Conservation (phyloP, 768 basidiomycete genomes). For the Hygrocybe punicea region DNA sequence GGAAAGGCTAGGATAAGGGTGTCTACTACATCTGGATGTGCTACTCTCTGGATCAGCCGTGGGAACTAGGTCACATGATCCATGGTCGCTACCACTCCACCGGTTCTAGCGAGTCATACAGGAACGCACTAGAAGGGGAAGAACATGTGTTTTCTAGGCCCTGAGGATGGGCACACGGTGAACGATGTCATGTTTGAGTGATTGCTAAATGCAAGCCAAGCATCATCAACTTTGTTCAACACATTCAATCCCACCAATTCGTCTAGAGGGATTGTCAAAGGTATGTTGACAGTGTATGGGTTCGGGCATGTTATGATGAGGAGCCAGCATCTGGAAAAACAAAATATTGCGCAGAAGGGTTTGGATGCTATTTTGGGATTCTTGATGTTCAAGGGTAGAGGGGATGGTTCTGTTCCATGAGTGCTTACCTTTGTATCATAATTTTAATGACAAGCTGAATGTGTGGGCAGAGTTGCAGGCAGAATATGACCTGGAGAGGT, state of each 20-base stretch:
- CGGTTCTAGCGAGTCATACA: no score
- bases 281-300: constrained; percentile 57
- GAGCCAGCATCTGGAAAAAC: constrained; percentile 52
- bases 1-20: no score
- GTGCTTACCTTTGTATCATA: no score
- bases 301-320: constrained; percentile 55
- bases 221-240: constrained; percentile 59
- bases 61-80: no score
- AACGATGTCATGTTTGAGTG: constrained; percentile 41
- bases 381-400: constrained; percentile 42
- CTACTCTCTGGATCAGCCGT: no score
- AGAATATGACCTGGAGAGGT: constrained; percentile 49
- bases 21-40: no score
- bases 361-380: constrained; percentile 53
- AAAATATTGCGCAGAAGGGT: constrained; percentile 56
- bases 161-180: constrained; percentile 31
- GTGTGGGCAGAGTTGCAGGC: constrained; percentile 35
- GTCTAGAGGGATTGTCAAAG: constrained; percentile 39
- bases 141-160: background rate
- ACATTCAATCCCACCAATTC: constrained; percentile 53
- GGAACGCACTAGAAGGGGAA: no score
- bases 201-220: constrained; percentile 29
- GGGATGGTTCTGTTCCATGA: constrained; percentile 38
- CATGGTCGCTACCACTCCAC: no score
- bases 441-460: no score